Conservation (phyloP, 1,284 basidiomycete species). For the Takashimella tepidaria region DNA sequence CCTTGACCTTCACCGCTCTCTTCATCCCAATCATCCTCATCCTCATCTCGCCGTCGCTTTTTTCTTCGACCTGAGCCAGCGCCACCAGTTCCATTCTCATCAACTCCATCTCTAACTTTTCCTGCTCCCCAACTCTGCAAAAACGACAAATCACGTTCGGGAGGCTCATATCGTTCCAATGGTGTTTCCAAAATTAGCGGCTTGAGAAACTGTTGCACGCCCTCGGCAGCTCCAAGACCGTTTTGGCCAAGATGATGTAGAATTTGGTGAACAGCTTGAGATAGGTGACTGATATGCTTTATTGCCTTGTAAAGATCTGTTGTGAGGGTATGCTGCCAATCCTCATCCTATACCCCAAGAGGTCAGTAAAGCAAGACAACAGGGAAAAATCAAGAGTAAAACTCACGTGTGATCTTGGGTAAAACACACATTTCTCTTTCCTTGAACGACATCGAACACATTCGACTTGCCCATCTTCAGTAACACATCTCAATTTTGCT, state of each 20-base stretch:
- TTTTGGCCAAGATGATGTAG: slow-evolving; percentile 26
- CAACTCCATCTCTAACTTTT: slow-evolving; percentile 16
- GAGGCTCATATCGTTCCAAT: slow-evolving; percentile 24
- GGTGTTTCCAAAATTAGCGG: slow-evolving; percentile 12
- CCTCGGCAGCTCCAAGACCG: slow-evolving; percentile 5
- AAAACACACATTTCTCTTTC: slow-evolving; percentile 39
- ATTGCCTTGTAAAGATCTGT: slow-evolving; percentile 31
- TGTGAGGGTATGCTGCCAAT: slow-evolving; percentile 39
- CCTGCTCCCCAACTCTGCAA: slow-evolving; percentile 27
- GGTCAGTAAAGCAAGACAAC: background rate
- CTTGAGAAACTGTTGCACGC: slow-evolving; percentile 18
- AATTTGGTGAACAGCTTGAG: slow-evolving; percentile 33
- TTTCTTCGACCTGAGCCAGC: slow-evolving; percentile 14
- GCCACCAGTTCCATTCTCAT: background rate
- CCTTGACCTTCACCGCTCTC: too few relatives aligned
- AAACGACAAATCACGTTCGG: slow-evolving; percentile 28
- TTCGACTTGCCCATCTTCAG: slow-evolving; percentile 29
- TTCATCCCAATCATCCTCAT: slow-evolving; percentile 12
- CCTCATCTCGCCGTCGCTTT: slow-evolving; percentile 3
- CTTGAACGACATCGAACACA: slow-evolving; percentile 40
- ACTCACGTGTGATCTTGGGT: slow-evolving; percentile 37
- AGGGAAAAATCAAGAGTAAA: background rate
- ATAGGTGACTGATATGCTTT: slow-evolving; percentile 27
- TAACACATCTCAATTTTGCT: slow-evolving; percentile 43
- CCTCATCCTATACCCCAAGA: slow-evolving; percentile 32